These are phyloP conservation scores for Trichophyton schoenleinii DNA, from an alignment of 2,329 filamentous ascomycete species.

Conservation along the genomic window DNA sequence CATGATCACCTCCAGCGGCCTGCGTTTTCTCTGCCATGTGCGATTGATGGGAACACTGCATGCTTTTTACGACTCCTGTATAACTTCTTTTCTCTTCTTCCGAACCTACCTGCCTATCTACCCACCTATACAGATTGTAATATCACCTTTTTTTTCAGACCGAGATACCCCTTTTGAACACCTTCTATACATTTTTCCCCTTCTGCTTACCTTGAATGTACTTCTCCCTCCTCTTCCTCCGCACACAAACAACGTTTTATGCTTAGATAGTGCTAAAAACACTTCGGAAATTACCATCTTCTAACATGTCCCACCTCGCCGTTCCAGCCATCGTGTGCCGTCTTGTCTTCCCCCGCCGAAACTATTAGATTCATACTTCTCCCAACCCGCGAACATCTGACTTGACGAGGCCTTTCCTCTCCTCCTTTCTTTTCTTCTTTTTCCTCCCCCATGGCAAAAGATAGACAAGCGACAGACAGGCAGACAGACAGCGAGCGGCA, in stretches of 20 bases:
- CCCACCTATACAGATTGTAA: not conserved
- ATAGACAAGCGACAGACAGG: too few relatives aligned
- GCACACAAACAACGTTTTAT: too few relatives aligned
- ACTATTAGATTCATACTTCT: not conserved
- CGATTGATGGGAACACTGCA: not conserved
- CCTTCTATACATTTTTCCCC: not conserved
- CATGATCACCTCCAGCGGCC: not conserved
- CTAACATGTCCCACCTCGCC: not conserved
- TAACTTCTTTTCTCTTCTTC: not conserved
- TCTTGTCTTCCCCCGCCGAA: not conserved
- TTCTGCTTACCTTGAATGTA: not conserved
- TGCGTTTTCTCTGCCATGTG: not conserved
- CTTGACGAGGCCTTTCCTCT: not conserved
- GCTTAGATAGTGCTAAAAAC: constrained; percentile 1
- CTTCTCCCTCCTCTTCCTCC: not conserved
- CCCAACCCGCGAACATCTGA: not conserved
- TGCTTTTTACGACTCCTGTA: not conserved
- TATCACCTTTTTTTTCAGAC: not conserved
- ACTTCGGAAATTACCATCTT: constrained; percentile 1
- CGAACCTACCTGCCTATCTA: not conserved
- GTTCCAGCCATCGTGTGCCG: not conserved
- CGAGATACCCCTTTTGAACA: constrained; percentile 1
- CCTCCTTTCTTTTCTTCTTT: not conserved
- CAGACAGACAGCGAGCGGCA: not conserved
- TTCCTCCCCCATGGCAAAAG: not conserved